phyloP scores from a whole-genome alignment of 192 early-diverging fungal genomes.

The Coemansia sp. region DNA sequence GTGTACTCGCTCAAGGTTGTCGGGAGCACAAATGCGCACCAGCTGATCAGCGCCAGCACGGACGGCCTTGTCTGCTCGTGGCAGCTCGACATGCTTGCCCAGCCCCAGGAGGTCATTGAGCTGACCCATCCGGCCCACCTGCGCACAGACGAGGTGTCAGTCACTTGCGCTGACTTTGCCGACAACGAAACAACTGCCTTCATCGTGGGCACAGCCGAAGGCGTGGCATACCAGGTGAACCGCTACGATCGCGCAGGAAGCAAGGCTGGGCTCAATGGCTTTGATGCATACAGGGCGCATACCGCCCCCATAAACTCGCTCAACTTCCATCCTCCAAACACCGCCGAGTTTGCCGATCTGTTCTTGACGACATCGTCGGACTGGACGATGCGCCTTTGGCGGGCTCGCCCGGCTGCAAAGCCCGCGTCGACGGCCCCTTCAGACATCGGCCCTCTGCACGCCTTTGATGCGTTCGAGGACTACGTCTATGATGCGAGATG shows the following conservation, averaged over 20 bases:
- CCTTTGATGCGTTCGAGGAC: conserved; percentile 92
- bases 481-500: conserved; percentile 98
- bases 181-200: conserved; percentile 90
- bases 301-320: conserved; percentile 84
- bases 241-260: conserved; percentile 93
- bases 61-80: conserved; percentile 96
- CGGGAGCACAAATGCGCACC: conserved; percentile 94
- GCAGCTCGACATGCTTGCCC: conserved; percentile 97
- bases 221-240: conserved; percentile 90
- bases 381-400: conserved; percentile 98
- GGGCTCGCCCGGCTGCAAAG: conserved; percentile 61
- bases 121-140: conserved; percentile 70
- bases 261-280: conserved; percentile 92
- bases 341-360: conserved; percentile 84
- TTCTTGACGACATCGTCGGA: conserved; percentile 92
- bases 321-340: conserved; percentile 82
- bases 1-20: conserved; percentile 88
- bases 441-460: conserved; percentile 67
- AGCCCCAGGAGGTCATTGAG: conserved; percentile 89
- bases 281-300: conserved; percentile 87
- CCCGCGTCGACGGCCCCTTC: conserved; percentile 37
- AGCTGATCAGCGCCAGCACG: conserved; percentile 88
- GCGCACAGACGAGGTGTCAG: conserved; percentile 91
- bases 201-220: conserved; percentile 96
- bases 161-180: conserved; percentile 89